Base-by-base conservation (phyloP, 148 eudicot genomes). In the Arbutus unedo region DNA sequence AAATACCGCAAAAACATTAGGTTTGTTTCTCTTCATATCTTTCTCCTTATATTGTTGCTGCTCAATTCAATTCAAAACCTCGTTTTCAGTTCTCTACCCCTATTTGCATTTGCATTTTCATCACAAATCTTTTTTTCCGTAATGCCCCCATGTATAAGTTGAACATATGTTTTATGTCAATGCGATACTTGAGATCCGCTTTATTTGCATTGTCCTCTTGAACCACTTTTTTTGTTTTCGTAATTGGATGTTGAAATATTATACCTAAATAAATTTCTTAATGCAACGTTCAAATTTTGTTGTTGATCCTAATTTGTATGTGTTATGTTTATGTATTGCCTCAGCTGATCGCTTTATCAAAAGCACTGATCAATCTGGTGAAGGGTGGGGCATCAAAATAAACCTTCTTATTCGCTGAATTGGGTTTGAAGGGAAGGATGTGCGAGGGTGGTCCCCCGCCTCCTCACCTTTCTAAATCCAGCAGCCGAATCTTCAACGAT, bases 381-480 rank as follows among this genome's bases (percentile, higher is more conserved):
- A 4, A 8, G 25, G 19, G 19, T 23, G 68, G 68, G 41, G 51
- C 48, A 44, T 45, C 51, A 68, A 38, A 6, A 31, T 68, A 41
- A 38, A 73, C 21, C 70, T 23, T 74, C 13, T 48, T 9, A 44
- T 38, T 44, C 14, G 16, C 13, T 76, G 76, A 59, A 75, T 41
- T 45, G 50, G 60, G 79, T 54, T 75, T 66, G 50, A 77, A 62
- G 54, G 72, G 41, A 51, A 72, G 55, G 66, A 87, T 84, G 88
- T 18, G 74, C 41, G 10, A 60, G 25, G 74, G 80, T 81, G 74
- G 76, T 81, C 77, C 83, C 66, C 72, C 76, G 66, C 85, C 83
- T 54, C 76, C 66, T 79, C 49, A 49, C 60, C 56, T 55, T 60
- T 73, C 81, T 4, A 44, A 75, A 21, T 67, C 83, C 82, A 43